Evolutionary conservation across 176 grass and related monocot species (phyloP).

Genomic region (Triticum dicoccoides): DNA sequence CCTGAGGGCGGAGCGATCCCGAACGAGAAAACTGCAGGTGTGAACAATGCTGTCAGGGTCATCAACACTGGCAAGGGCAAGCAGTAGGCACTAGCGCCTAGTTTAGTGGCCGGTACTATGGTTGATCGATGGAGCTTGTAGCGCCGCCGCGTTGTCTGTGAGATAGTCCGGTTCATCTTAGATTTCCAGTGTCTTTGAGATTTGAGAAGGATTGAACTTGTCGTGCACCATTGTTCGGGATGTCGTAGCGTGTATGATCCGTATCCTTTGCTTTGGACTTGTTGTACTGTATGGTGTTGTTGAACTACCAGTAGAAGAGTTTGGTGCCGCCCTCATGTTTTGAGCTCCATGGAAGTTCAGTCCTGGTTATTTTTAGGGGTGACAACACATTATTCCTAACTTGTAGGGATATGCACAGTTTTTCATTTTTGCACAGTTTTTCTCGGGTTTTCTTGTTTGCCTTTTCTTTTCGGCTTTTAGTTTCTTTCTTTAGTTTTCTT

Average conservation of each 20-base stretch:
- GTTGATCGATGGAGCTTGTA: neutral
- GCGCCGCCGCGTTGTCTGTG: neutral
- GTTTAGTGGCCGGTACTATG: neutral
- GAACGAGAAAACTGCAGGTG: conserved; percentile 39
- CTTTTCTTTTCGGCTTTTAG: too few species aligned
- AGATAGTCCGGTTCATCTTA: neutral
- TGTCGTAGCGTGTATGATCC: neutral
- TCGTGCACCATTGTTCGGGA: neutral
- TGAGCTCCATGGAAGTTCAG: too few species aligned
- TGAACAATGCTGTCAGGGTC: conserved; percentile 41
- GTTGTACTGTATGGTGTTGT: neutral
- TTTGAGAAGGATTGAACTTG: neutral
- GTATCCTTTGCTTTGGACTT: neutral
- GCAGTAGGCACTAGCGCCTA: neutral
- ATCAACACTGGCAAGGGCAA: conserved; percentile 45
- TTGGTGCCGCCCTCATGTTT: too few species aligned
- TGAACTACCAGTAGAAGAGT: neutral
- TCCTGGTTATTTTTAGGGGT: too few species aligned
- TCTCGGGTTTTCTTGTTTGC: too few species aligned
- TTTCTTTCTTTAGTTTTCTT: too few species aligned
- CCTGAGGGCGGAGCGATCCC: conserved; percentile 48
- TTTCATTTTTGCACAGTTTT: too few species aligned
- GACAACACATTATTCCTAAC: too few species aligned
- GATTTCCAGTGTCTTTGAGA: neutral
- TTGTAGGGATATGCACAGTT: too few species aligned